A percentile compares a stretch with the other conserved stretches of the same genome.
Evolutionary conservation across 2,329 filamentous ascomycete species (phyloP).

Genomic region (Diaporthe destruens): DNA sequence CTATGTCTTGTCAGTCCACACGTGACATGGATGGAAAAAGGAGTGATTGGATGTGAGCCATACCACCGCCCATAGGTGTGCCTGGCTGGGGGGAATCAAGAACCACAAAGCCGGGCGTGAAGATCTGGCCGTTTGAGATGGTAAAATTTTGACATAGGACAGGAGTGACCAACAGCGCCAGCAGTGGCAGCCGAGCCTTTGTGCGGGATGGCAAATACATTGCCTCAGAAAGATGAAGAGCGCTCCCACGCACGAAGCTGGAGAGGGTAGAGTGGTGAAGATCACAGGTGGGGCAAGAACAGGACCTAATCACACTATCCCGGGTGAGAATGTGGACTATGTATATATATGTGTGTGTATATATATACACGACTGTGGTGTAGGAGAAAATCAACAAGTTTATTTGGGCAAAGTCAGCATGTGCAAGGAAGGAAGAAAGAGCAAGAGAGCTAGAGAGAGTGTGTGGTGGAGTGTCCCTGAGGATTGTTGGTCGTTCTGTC

Average conservation of each 20-base stretch:
- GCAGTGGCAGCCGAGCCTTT: constrained; percentile 45
- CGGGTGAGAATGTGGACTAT: constrained; percentile 14
- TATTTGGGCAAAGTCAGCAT: not conserved
- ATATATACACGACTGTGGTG: not conserved
- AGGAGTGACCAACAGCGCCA: constrained; percentile 48
- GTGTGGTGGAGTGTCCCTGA: not conserved
- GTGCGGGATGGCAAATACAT: constrained; percentile 26
- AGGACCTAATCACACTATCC: not conserved
- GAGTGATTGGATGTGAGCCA: constrained; percentile 46
- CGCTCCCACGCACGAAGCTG: not conserved
- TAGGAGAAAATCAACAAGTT: not conserved
- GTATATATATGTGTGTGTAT: not conserved
- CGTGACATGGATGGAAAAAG: not conserved
- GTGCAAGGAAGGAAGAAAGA: no score
- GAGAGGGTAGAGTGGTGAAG: not conserved
- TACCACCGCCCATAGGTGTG: constrained; percentile 73
- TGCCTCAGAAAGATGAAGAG: not conserved
- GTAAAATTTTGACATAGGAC: constrained; percentile 62
- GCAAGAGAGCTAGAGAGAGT: not conserved
- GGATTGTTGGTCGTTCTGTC: not conserved
- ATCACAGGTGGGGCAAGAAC: not conserved
- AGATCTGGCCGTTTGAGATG: constrained; percentile 74
- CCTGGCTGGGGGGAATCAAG: constrained; percentile 75
- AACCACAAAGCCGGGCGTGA: constrained; percentile 76
- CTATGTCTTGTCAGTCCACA: constrained; percentile 53